Conservation (phyloP, 2,329 filamentous ascomycete species). For the Aspergillus japonicus region DNA sequence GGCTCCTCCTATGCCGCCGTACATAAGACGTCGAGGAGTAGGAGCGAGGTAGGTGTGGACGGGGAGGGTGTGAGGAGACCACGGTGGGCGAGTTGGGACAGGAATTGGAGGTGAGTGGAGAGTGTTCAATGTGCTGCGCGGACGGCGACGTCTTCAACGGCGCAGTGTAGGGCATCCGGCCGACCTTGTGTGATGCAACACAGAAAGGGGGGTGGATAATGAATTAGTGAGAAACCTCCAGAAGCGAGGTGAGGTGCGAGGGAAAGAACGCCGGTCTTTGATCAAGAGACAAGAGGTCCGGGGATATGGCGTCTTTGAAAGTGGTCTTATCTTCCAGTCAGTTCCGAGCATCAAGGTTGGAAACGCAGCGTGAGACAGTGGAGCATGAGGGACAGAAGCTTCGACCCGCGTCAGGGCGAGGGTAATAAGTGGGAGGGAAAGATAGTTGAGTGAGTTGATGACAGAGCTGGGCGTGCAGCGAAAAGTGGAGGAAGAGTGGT, state of each 20-base stretch:
- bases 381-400: not conserved
- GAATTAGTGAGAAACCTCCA: not conserved
- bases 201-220: constrained; percentile 21
- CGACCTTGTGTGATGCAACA: constrained; percentile 34
- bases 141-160: constrained; percentile 57
- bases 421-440: not conserved
- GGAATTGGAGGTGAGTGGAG: constrained; percentile 41
- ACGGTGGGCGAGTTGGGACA: constrained; percentile 21
- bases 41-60: constrained; percentile 55
- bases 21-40: constrained; percentile 61
- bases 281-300: not conserved
- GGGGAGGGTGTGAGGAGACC: constrained; percentile 24
- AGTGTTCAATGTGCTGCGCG: constrained; percentile 51
- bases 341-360: constrained; percentile 6
- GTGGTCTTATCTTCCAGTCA: constrained; percentile 8
- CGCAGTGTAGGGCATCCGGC: constrained; percentile 53
- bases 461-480: not conserved
- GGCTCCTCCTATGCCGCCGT: constrained; percentile 60
- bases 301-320: constrained; percentile 11
- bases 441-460: not conserved
- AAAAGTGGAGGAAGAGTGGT: constrained; percentile 2
- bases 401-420: not conserved
- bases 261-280: not conserved
- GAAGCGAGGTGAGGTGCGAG: not conserved
- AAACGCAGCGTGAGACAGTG: not conserved